These are phyloP conservation scores for Melanogaster broomeanus DNA, from an alignment of 768 basidiomycete genomes.

Conservation along the genomic window DNA sequence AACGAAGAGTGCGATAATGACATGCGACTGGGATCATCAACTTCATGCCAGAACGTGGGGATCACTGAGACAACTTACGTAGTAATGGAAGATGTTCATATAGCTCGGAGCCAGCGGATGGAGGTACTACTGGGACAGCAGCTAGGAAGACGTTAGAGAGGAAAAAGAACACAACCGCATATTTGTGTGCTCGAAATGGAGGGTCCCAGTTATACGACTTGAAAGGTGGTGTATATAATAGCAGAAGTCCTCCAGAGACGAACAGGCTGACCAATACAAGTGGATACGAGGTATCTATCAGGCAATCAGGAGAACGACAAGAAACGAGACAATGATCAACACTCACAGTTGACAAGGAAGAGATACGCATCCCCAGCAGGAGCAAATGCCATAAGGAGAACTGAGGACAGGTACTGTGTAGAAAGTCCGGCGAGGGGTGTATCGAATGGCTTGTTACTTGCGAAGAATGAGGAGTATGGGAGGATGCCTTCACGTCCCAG, in stretches of 20 bases:
- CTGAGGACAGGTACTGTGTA: constrained; percentile 61
- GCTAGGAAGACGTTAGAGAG: constrained; percentile 66
- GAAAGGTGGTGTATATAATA: constrained; percentile 53
- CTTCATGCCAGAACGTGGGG: neutral
- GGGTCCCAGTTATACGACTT: constrained; percentile 57
- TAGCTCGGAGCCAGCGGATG: constrained; percentile 46
- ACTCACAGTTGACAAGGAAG: constrained; percentile 66
- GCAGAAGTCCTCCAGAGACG: constrained; percentile 61
- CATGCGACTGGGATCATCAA: constrained; percentile 44
- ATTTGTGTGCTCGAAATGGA: constrained; percentile 59
- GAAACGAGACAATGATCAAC: neutral
- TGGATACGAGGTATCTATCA: constrained; percentile 59
- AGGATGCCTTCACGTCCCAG: constrained; percentile 71
- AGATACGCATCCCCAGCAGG: constrained; percentile 77
- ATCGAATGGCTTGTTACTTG: constrained; percentile 69
- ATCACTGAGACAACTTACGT: constrained; percentile 44
- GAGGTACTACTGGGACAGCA: constrained; percentile 65
- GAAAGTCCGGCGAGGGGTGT: constrained; percentile 67
- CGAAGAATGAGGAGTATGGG: constrained; percentile 65
- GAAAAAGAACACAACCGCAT: constrained; percentile 54
- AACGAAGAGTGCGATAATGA: constrained; percentile 46
- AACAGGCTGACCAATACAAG: constrained; percentile 56
- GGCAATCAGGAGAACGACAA: neutral
- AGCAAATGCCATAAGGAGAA: constrained; percentile 51
- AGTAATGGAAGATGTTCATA: constrained; percentile 69